phyloP scores from a whole-genome alignment of 2,329 filamentous ascomycete species.

The Calonectria naviculata region DNA sequence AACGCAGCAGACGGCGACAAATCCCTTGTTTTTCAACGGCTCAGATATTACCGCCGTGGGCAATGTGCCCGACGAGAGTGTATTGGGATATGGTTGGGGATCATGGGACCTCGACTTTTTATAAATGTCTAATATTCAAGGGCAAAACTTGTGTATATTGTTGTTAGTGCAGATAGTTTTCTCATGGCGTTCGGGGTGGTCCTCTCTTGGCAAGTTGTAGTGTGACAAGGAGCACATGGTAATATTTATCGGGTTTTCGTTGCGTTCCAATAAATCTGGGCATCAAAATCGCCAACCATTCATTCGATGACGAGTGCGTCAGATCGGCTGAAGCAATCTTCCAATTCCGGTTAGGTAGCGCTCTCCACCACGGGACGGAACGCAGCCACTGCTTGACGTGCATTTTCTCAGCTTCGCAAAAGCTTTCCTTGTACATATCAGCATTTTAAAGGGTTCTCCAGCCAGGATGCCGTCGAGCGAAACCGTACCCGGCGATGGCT shows the following conservation, averaged over 20 bases:
- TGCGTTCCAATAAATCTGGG: neutral
- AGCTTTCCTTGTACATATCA: neutral
- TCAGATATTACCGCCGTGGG: constrained; percentile 24
- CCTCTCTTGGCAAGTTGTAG: neutral
- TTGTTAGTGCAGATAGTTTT: neutral
- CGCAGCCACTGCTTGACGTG: neutral
- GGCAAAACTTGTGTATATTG: neutral
- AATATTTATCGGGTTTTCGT: neutral
- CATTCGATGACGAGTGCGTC: neutral
- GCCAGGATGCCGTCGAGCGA: constrained; percentile 2
- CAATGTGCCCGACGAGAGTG: constrained; percentile 29
- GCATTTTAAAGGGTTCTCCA: neutral
- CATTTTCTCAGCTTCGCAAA: neutral
- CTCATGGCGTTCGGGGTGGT: neutral
- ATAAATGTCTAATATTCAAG: constrained; percentile 1
- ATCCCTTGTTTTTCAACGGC: constrained; percentile 35
- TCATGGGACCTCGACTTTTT: constrained; percentile 43
- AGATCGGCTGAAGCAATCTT: neutral
- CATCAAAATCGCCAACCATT: neutral
- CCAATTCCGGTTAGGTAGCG: constrained; percentile 10
- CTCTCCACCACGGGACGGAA: constrained; percentile 1
- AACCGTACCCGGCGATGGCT: neutral
- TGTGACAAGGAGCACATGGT: neutral
- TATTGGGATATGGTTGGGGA: constrained; percentile 38
- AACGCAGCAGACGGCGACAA: constrained; percentile 29